Evolutionary conservation across 2,329 filamentous ascomycete species (phyloP), one percentile per base, ranked within the genome.

Genomic region (Cercospora janseana): DNA sequence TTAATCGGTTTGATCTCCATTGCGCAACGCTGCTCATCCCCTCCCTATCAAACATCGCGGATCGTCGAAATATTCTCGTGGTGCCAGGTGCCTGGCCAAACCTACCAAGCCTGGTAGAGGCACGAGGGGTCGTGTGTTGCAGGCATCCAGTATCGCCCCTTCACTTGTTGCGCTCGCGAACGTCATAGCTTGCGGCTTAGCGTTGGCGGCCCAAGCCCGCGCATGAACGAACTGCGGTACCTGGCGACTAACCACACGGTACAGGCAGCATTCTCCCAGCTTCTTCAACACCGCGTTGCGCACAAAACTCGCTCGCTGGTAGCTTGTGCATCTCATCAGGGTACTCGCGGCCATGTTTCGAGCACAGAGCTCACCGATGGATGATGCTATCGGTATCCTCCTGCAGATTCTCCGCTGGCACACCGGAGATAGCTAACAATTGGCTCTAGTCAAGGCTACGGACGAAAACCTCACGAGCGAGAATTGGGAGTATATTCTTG

Each of bases 401-500:
- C 24, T 18, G 18, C 34, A 21, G 12, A 12, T 38, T 7, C 16
- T 18, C 10, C 18, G 18, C 29, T 13, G 5, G 9, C 18, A 18
- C 34, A 38, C 16, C 12, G 21, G 18, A 4, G 15, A 23, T 2
- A 13, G 23, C 15, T 46, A 15, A 44, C 27, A 24, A 28, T 20
- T 10, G 4, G 21, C 18, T 13, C 21, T 31, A 85, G 84, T 82
- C 65, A 87, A 87, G 73, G 91, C 93, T 66, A 98, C 93, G 49
- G 93, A 98, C 72, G 93, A 98, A 79, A 98, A 96, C 72, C 81
- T 97, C 63, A 97, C 91, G 81, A 94, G 73, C 54, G 78, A 80
- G 71, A 86, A 87, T 68, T 87, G 84, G 84, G 84, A 86, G 67
- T 84, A 77, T 60, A 85, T 85, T 60, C 73, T 85, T 62, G 68